Evolutionary conservation across 768 basidiomycete species (phyloP), one percentile per base, ranked within the genome.

Genomic region (Lactarius evosmus): DNA sequence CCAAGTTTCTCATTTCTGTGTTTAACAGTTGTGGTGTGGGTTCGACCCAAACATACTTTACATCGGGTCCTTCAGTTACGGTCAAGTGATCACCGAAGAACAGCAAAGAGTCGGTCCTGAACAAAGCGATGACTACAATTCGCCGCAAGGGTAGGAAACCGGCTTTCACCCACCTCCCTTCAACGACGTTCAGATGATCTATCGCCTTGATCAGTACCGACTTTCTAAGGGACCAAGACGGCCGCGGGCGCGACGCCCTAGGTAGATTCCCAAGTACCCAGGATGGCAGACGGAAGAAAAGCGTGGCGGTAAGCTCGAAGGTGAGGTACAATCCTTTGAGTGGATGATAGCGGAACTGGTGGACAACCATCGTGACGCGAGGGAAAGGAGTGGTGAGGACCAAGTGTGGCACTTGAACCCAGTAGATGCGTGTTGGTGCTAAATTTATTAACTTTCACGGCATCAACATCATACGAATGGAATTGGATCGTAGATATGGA

Each of bases 31-130:
- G 56, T 14, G 66, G 66, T n/a, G 64, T 63, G 11, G 60, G 66
- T 17, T 67, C 59, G 11, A 71, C 55, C 67, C 70, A 71, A 29
- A 70, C 54, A 33, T 66, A 51, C 40, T 55, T 63, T 53, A 63
- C 56, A 27, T 63, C 59, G 22, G 58, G 46, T n/a, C 62, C 66
- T n/a, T 55, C 50, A 25, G 38, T 30, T 30, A 56, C 50, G 7
- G 61, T 69, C 49, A 55, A 22, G 49, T 63, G 66, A 34, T 66
- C 61, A 16, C 66, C 60, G 12, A 60, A 56, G 46, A 54, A 51
- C 22, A 34, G 56, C 25, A 67, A 46, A 34, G 41, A 27, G 56
- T 65, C 67, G 11, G 41, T 58, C 40, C 67, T 62, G 22, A 36
- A 27, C 8, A 22, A 38, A 32, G 25, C 14, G 22, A 49, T 7